Conservation (phyloP, 305 asterid genomes). For the Andrographis paniculata region DNA sequence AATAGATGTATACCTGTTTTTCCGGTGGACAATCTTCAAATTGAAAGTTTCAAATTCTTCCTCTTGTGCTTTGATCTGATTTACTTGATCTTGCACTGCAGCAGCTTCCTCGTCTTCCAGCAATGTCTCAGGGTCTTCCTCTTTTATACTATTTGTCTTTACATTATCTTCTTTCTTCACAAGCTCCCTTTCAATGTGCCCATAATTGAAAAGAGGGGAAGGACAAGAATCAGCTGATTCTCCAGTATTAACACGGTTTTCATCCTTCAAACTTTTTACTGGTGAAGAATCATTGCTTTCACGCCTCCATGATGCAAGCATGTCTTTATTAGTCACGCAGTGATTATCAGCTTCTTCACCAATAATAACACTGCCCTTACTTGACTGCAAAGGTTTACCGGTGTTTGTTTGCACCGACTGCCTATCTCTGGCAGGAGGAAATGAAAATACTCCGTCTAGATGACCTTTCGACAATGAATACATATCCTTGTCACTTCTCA, state of each 20-base stretch:
- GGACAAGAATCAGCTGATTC: slow-evolving; percentile 89
- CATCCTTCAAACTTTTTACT: slow-evolving; percentile 64
- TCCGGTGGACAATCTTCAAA: slow-evolving; percentile 91
- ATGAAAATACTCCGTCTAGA: slow-evolving; percentile 70
- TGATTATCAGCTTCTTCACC: slow-evolving; percentile 48
- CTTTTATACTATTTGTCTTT: slow-evolving; percentile 37
- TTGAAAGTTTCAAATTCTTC: slow-evolving; percentile 93
- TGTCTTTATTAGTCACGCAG: slow-evolving; percentile 46
- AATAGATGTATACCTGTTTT: slow-evolving; percentile 62
- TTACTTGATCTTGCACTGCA: slow-evolving; percentile 97
- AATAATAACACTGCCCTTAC: slow-evolving; percentile 35
- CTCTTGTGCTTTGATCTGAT: slow-evolving; percentile 96
- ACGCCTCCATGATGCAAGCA: slow-evolving; percentile 65
- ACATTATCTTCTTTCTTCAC: slow-evolving; percentile 46
- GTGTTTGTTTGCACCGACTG: slow-evolving; percentile 49
- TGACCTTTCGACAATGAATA: slow-evolving; percentile 33
- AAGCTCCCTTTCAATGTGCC: slow-evolving; percentile 45
- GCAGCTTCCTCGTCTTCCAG: slow-evolving; percentile 94
- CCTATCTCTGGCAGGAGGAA: slow-evolving; percentile 88
- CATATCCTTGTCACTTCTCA: slow-evolving; percentile 36
- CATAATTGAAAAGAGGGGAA: slow-evolving; percentile 71
- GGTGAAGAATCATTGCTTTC: slow-evolving; percentile 69
- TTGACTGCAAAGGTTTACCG: slow-evolving; percentile 59
- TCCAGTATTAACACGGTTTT: slow-evolving; percentile 29
- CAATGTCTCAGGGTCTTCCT: slow-evolving; percentile 55